Evolutionary conservation across 2,329 filamentous ascomycete genomes (phyloP), one percentile per base, ranked within the genome.

Genomic region (Myotisia sp.): DNA sequence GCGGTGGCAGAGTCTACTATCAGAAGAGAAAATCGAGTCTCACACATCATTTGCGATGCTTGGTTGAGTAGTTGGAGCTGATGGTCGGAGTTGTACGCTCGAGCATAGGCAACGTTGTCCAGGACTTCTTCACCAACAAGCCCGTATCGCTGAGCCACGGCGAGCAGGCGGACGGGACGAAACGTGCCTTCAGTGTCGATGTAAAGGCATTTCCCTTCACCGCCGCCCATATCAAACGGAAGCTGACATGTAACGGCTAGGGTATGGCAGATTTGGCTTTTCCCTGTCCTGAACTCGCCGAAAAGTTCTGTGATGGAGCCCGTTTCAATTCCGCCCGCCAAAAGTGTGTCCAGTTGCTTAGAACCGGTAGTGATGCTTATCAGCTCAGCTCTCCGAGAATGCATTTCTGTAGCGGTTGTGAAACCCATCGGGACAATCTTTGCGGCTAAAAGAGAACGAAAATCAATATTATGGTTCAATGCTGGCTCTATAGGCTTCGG

Each of bases 101-200:
- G 79, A 32, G 92, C 92, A 56, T 98, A 98, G 3, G 92, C 92
- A 37, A 98, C 86, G 47, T 98, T 98, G 63, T 98, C 92, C 6
- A 98, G 70, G 0, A 98, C 90, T 56, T 98, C 92, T 59, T 98
- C 90, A 13, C 90, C 90, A 3, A 85, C 92, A 2, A 98, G 69
- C 0, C 92, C 92, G 51, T 87, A 98, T 36, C 90, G 75, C 50
- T 93, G 90, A 28, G 90, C 92, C 4, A 95, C 90, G 6, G 86
- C 80, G 3, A 98, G 69, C 10, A 93, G 66, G 35, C 90, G 79
- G 2, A 95, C 85, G 0, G 90, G 92, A 44, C 86, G 75, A 54
- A 98, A 98, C 1, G 90, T 98, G 40, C 90, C 92, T 57, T 98
- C 90, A 0, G 90, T 98, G 50, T 98, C 90, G 45, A 98, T 98